These are phyloP conservation scores for Pilasporangium apinafurcum DNA, from an alignment of 352 stramenopile genomes.

Conservation along the genomic window DNA sequence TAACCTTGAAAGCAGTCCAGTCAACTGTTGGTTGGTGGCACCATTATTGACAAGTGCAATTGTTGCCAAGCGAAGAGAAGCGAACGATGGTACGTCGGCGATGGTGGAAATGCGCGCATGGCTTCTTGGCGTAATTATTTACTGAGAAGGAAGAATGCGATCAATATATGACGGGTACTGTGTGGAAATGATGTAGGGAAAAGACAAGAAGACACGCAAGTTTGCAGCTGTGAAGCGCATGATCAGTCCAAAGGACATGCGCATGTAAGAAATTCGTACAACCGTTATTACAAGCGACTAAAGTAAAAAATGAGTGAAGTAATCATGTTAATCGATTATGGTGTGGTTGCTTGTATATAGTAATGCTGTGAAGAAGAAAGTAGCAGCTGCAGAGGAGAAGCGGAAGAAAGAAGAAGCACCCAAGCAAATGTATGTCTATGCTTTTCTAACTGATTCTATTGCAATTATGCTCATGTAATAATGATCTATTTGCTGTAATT, in stretches of 20 bases:
- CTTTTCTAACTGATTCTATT: background rate
- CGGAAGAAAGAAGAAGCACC: constrained; percentile 88
- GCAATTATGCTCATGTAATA: background rate
- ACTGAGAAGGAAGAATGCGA: too few relatives aligned
- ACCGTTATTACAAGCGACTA: background rate
- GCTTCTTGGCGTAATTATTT: too few relatives aligned
- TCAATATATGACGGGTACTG: too few relatives aligned
- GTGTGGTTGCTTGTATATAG: constrained; percentile 16
- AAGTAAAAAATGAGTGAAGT: too few relatives aligned
- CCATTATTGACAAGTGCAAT: constrained; percentile 2
- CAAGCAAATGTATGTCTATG: constrained; percentile 85
- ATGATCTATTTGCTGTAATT: background rate
- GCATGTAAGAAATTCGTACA: constrained; percentile 75
- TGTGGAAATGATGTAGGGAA: constrained; percentile 51
- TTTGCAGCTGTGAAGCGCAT: constrained; percentile 98
- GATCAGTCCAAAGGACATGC: constrained; percentile 96
- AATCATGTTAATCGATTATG: background rate
- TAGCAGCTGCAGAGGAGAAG: constrained; percentile 76
- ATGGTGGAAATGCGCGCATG: background rate
- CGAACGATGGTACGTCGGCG: constrained; percentile 8
- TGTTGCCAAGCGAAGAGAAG: background rate
- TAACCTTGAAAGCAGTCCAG: too few relatives aligned
- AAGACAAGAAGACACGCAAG: constrained; percentile 98
- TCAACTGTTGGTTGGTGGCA: constrained; percentile 13
- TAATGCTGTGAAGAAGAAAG: constrained; percentile 74